Conservation (phyloP, 306 rosid species). For the Ochetophila trinervis region DNA sequence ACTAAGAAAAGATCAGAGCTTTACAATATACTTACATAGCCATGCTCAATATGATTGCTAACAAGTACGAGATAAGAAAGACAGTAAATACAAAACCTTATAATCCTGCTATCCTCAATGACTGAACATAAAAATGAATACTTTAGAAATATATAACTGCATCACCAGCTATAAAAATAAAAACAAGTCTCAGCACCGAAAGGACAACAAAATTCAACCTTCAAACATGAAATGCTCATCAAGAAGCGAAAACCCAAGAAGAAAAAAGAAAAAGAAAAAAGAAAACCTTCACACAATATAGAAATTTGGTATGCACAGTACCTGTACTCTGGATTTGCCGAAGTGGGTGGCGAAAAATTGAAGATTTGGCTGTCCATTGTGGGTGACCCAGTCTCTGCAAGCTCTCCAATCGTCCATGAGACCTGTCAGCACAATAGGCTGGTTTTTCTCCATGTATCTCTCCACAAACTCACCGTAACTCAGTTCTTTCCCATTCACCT, state of each 20-base stretch:
- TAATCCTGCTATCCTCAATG: not conserved
- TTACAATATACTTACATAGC: not conserved
- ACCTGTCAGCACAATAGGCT: slow-evolving; percentile 73
- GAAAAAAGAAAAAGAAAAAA: too few relatives aligned
- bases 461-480: slow-evolving; percentile 61
- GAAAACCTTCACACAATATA: too few relatives aligned
- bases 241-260: not conserved
- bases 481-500: slow-evolving; percentile 66
- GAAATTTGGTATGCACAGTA: not conserved
- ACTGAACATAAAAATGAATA: not conserved
- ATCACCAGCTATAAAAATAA: not conserved
- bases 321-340: slow-evolving; percentile 81
- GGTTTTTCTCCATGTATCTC: slow-evolving; percentile 64
- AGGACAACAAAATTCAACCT: not conserved
- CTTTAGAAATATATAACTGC: not conserved
- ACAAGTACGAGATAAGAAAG: not conserved
- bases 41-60: not conserved
- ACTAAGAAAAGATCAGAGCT: slow-evolving; percentile 8
- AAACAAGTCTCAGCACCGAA: not conserved
- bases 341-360: slow-evolving; percentile 61
- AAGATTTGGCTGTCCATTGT: slow-evolving; percentile 51
- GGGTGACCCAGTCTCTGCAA: slow-evolving; percentile 67
- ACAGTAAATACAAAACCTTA: too few relatives aligned
- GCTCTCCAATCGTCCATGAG: slow-evolving; percentile 79
- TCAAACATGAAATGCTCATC: not conserved